Evolutionary conservation across 1,284 basidiomycete genomes (phyloP).

Genomic region (Leccinum subatratum): DNA sequence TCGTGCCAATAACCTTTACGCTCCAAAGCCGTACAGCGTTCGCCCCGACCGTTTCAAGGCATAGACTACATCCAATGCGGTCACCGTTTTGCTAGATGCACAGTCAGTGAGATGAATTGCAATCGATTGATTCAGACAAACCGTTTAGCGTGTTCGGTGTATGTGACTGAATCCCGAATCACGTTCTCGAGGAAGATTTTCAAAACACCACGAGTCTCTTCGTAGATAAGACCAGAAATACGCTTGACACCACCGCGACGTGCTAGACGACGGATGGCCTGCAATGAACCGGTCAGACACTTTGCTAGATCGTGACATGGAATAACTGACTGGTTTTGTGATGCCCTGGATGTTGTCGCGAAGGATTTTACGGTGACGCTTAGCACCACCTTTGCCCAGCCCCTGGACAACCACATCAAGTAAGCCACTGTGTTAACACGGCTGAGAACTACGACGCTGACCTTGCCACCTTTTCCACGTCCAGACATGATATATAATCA

Average conservation of each 20-base stretch:
- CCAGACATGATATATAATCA: constrained; percentile 32
- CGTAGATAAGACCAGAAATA: constrained; percentile 80
- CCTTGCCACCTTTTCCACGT: constrained; percentile 41
- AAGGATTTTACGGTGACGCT: constrained; percentile 66
- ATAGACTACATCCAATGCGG: constrained; percentile 74
- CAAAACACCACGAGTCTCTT: constrained; percentile 78
- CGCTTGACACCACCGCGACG: constrained; percentile 83
- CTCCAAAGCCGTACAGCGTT: constrained; percentile 75
- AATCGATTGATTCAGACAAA: constrained; percentile 23
- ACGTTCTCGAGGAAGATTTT: constrained; percentile 74
- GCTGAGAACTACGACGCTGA: neutral
- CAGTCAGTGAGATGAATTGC: neutral
- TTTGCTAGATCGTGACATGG: neutral
- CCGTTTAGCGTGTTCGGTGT: constrained; percentile 85
- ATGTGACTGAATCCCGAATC: constrained; percentile 71
- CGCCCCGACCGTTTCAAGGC: constrained; percentile 77
- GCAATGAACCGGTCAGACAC: constrained; percentile 14
- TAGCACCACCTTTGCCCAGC: constrained; percentile 68
- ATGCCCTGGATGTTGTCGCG: constrained; percentile 73
- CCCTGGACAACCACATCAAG: constrained; percentile 32
- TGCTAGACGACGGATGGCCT: constrained; percentile 80
- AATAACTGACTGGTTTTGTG: constrained; percentile 40
- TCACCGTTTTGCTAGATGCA: constrained; percentile 65
- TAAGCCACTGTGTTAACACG: neutral
- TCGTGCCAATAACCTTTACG: constrained; percentile 32